Conservation (phyloP, 495 filamentous ascomycete genomes). For the Pseudevernia furfuracea region DNA sequence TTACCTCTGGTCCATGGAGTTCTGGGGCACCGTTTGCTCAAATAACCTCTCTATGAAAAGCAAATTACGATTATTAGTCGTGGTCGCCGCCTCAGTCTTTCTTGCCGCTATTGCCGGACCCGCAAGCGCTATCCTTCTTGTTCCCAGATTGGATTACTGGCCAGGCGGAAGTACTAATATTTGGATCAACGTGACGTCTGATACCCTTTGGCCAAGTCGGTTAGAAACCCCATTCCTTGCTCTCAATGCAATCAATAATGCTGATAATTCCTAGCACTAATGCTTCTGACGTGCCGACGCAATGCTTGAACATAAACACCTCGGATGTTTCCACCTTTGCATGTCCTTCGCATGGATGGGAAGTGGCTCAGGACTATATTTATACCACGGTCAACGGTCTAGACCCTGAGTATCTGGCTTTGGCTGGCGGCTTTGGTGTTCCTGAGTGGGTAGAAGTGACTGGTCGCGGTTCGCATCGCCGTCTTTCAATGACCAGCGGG, state of each 20-base stretch:
- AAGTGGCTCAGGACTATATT: not conserved
- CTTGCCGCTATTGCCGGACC: conserved; percentile 24
- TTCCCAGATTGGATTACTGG: conserved; percentile 23
- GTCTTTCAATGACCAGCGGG: not conserved
- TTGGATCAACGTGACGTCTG: conserved; percentile 26
- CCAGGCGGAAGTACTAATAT: conserved; percentile 26
- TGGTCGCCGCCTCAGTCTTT: conserved; percentile 11
- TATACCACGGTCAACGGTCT: not conserved
- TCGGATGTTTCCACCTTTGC: not conserved
- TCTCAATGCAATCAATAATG: not conserved
- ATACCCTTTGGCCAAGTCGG: conserved; percentile 24
- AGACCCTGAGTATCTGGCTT: not conserved
- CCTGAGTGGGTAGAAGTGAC: not conserved
- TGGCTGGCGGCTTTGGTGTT: fast-evolving
- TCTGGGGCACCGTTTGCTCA: conserved; percentile 20
- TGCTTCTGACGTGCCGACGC: conserved; percentile 2
- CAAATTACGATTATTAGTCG: not conserved
- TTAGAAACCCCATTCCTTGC: not conserved
- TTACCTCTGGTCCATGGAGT: conserved; percentile 30
- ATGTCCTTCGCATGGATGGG: conserved; percentile 21
- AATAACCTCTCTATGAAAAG: not conserved
- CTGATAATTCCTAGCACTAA: conserved; percentile 7
- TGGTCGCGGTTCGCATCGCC: not conserved
- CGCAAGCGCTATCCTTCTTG: conserved; percentile 26
- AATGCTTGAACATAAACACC: conserved; percentile 2